Percentiles rank a stretch among this genome's conserved stretches.
phyloP scores from a whole-genome alignment of 108 stramenopile species.

The Skeletonema marinoi region DNA sequence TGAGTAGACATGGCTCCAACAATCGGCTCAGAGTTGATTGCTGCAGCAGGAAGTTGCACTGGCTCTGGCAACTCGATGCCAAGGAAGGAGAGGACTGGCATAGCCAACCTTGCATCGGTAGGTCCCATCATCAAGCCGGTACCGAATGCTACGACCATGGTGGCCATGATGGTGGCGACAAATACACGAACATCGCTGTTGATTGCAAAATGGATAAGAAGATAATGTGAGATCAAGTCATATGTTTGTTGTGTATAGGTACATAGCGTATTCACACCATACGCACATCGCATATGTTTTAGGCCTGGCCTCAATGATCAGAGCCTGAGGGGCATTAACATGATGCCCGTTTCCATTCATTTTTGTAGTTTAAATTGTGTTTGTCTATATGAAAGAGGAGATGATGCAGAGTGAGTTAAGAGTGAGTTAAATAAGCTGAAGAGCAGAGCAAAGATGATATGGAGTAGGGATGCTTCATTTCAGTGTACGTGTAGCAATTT shows the following conservation, averaged over 20 bases:
- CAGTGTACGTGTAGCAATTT: too few species aligned
- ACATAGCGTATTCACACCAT: not conserved
- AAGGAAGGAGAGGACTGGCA: conserved; percentile 26
- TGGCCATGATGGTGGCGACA: conserved; percentile 61
- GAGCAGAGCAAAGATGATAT: not conserved
- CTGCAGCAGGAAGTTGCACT: not conserved
- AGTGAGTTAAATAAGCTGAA: not conserved
- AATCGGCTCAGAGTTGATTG: not conserved
- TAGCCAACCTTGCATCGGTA: conserved; percentile 33
- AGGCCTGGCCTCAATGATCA: not conserved
- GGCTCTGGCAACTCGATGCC: conserved; percentile 19
- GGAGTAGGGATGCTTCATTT: too few species aligned
- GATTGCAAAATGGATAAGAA: not conserved
- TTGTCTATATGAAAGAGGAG: not conserved
- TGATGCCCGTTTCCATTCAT: not conserved
- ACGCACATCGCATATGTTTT: not conserved
- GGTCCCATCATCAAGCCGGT: conserved; percentile 73
- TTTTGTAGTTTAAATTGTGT: not conserved
- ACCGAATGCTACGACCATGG: conserved; percentile 73
- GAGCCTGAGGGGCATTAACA: not conserved
- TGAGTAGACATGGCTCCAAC: conserved; percentile 1
- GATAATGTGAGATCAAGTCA: not conserved
- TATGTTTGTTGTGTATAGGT: not conserved
- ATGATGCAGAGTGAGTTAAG: not conserved
- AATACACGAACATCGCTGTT: conserved; percentile 78